Base-by-base conservation (phyloP, 1,284 basidiomycete species). In the Cutaneotrichosporon arboriforme region DNA sequence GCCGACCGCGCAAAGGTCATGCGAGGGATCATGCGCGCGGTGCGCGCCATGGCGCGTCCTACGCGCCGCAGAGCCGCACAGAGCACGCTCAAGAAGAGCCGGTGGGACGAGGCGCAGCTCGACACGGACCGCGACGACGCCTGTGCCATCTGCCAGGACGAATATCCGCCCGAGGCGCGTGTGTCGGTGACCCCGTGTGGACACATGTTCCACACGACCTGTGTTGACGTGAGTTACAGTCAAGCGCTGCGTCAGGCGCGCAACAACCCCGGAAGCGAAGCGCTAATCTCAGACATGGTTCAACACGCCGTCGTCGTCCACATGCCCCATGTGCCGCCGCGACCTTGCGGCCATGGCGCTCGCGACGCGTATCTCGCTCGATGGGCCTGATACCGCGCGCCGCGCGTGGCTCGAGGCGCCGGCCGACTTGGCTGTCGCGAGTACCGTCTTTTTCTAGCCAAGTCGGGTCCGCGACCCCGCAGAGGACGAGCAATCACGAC, bases 271-370 rank as follows among this genome's bases (percentile, higher is more conserved):
- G n/a, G n/a, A n/a, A n/a, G n/a, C n/a, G n/a, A n/a, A n/a, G n/a
- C 39, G 17, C 41, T n/a, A 34, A 55, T 37, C 12, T 3, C 49
- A 70, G 68, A 61, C 59, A n/a, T 71, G 69, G 69, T 51, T 67
- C 34, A 44, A 54, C 14, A 65, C 59, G 3, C 67, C 68, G 4
- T 62, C 59, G n/a, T 61, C 59, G 1, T 60, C 63, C 8, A 66
- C 68, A 1, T 72, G 69, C 45, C 69, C 69, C 20, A 72, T 72
- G 69, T 72, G 69, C 46, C 49, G 69, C 35, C 61, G 69, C 12
- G 67, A 72, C 52, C 51, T 72, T 12, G 68, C 69, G 1, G 58
- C 57, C 1, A 47, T 70, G 26, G 57, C 61, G 2, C 13, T 49
- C 35, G 33, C 43, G 17, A 21, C 41, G 4, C 22, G n/a, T 36